Percentiles rank a stretch among this genome's conserved stretches.
phyloP scores from a whole-genome alignment of 129 eudicot species.

The Flaveria linearis region DNA sequence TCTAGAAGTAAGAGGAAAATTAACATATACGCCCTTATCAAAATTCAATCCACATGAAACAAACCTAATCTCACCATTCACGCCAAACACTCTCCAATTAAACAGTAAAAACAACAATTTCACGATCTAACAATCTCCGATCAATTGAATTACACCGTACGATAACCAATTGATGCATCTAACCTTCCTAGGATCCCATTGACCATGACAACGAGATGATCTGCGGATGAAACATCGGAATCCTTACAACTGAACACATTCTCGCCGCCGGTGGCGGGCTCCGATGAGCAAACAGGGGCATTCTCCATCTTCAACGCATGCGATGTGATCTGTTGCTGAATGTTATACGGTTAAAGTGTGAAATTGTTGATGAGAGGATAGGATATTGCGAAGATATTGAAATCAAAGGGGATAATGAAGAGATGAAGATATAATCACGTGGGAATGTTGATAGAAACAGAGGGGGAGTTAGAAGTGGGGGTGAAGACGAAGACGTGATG shows the following conservation, averaged over 20 bases:
- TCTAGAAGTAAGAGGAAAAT: background rate
- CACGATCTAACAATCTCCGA: conserved; percentile 13
- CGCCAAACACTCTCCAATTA: conserved; percentile 14
- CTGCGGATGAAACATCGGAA: conserved; percentile 65
- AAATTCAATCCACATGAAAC: background rate
- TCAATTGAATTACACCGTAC: background rate
- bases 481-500: conserved; percentile 26
- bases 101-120: background rate
- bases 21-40: background rate
- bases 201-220: conserved; percentile 94
- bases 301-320: conserved; percentile 23
- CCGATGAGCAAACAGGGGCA: conserved; percentile 57
- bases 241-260: conserved; percentile 59
- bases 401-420: background rate
- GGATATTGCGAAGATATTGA: background rate
- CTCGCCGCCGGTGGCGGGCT: conserved; percentile 59
- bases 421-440: background rate
- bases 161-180: background rate
- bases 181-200: conserved; percentile 96
- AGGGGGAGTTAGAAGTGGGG: background rate
- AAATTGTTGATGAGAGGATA: background rate
- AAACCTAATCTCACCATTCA: conserved; percentile 4
- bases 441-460: background rate
- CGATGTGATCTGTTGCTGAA: conserved; percentile 9
- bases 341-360: conserved; percentile 15